Conservation (phyloP, 345 rosid genomes). For the Populus euphratica region DNA sequence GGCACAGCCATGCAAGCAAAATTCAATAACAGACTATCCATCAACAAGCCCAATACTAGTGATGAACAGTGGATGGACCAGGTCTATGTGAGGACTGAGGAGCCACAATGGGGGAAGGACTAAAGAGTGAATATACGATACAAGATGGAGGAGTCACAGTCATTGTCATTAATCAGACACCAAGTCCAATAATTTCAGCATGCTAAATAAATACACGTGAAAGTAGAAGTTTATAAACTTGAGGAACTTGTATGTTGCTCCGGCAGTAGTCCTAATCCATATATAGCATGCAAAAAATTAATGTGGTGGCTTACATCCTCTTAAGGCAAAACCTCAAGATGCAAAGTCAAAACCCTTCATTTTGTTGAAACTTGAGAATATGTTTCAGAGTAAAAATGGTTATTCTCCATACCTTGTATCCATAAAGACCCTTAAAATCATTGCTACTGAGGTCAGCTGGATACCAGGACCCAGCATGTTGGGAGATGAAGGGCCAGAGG, state of each 20-base stretch:
- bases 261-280: background rate
- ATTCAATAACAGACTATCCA: background rate
- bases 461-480: conserved; percentile 82
- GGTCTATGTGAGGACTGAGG: too few species aligned
- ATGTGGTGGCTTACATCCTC: background rate
- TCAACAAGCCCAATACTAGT: too few species aligned
- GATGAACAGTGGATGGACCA: too few species aligned
- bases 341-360: background rate
- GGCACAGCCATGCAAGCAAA: background rate
- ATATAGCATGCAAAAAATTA: too few species aligned
- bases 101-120: too few species aligned
- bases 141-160: too few species aligned
- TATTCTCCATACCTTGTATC: conserved; percentile 63
- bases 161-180: too few species aligned
- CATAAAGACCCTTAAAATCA: conserved; percentile 92
- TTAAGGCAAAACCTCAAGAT: background rate
- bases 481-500: conserved; percentile 78
- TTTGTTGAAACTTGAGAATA: background rate
- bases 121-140: too few species aligned
- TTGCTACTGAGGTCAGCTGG: conserved; percentile 71
- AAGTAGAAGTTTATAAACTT: background rate
- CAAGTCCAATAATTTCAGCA: too few species aligned
- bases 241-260: background rate
- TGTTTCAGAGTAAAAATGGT: background rate
- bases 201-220: too few species aligned